Evolutionary conservation across 2,329 filamentous ascomycete species (phyloP).

Genomic region (Fusarium mundagurra): DNA sequence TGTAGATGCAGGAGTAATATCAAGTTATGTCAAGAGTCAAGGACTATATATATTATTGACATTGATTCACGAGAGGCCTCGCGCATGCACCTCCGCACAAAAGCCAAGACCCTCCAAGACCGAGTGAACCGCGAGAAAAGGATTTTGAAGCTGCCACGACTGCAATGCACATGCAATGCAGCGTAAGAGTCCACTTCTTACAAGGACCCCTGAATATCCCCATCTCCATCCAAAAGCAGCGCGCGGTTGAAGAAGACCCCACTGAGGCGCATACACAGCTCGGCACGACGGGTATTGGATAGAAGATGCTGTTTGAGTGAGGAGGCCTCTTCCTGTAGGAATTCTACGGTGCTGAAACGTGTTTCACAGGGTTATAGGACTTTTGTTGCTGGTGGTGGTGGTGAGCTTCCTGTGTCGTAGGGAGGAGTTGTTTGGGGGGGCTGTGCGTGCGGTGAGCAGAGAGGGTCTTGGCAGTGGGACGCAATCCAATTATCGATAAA

Average conservation of each 20-base stretch:
- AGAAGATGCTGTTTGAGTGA: accelerated
- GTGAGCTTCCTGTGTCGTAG: not conserved
- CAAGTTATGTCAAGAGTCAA: not conserved
- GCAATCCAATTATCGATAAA: conserved; percentile 1
- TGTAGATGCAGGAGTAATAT: not conserved
- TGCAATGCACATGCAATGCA: conserved; percentile 16
- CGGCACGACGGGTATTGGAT: conserved; percentile 15
- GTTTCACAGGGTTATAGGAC: not conserved
- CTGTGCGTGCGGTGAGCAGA: conserved; percentile 13
- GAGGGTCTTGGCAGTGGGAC: conserved; percentile 14
- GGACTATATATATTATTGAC: conserved; percentile 6
- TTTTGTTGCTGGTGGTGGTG: not conserved
- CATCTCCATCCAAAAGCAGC: not conserved
- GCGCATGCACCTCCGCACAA: conserved; percentile 3
- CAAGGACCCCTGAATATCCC: conserved; percentile 2
- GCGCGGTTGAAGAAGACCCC: conserved; percentile 10
- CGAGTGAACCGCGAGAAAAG: conserved; percentile 24
- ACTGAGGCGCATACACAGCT: conserved; percentile 6
- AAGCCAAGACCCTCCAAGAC: conserved; percentile 30
- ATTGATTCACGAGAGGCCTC: conserved; percentile 29
- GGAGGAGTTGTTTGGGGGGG: not conserved
- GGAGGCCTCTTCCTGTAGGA: not conserved
- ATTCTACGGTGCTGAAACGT: not conserved
- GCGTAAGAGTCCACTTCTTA: conserved; percentile 9
- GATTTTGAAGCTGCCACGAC: conserved; percentile 33